Conservation (phyloP, 768 basidiomycete species). For the Kondoa subrosea region DNA sequence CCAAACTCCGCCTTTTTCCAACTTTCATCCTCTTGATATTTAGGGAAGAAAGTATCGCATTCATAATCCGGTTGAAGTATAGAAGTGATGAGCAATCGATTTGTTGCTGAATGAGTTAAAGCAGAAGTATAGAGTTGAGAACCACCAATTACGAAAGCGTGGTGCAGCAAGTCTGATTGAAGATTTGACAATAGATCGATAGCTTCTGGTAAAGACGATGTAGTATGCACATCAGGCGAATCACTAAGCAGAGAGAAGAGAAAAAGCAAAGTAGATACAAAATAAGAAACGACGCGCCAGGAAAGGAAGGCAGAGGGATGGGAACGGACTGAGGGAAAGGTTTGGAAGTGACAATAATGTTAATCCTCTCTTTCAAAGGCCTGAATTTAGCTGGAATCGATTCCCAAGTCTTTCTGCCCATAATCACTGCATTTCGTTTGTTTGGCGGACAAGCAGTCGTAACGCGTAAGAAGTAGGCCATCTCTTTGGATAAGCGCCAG, state of each 20-base stretch:
- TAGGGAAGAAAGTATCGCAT: conserved; percentile 75
- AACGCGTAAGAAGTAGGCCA: conserved; percentile 78
- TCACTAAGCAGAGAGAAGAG: conserved; percentile 1
- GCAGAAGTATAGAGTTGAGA: conserved; percentile 60
- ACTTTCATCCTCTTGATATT: conserved; percentile 36
- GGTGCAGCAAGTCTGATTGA: conserved; percentile 36
- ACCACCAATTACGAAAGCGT: conserved; percentile 81
- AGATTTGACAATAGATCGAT: conserved; percentile 17
- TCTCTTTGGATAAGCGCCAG: conserved; percentile 74
- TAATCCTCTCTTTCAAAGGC: conserved; percentile 57
- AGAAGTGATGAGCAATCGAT: conserved; percentile 75
- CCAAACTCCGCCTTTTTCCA: conserved; percentile 50
- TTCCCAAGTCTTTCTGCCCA: conserved; percentile 98
- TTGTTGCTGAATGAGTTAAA: conserved; percentile 42
- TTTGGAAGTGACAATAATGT: conserved; percentile 59
- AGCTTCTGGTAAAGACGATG: conserved; percentile 19
- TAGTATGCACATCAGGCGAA: conserved; percentile 11
- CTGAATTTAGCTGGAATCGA: conserved; percentile 72
- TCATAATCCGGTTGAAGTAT: conserved; percentile 54
- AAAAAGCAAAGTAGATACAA: conserved; percentile 3
- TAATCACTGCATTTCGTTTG: conserved; percentile 57
- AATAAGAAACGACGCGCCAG: neutral
- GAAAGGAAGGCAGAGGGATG: neutral
- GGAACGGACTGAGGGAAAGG: conserved; percentile 48
- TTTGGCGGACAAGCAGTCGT: conserved; percentile 44